Base-by-base conservation (phyloP, 768 basidiomycete genomes). In the Leccinum obscurum region DNA sequence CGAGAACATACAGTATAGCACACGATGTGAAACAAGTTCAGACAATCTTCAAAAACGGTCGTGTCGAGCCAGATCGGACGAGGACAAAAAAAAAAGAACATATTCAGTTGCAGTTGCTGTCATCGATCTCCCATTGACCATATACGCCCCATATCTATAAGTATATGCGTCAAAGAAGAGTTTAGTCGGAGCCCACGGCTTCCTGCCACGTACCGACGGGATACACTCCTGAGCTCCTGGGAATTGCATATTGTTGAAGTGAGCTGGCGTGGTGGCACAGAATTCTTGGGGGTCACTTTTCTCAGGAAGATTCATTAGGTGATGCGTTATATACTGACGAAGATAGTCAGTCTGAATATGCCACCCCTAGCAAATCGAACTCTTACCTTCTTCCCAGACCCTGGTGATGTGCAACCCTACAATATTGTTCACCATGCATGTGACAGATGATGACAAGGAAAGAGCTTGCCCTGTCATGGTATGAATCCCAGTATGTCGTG, bases 261-360 rank as follows among this genome's bases (percentile, higher is more conserved):
- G 15, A 7, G 56, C 56, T 3, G 75, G 75, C 0, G 75, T 77
- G 1, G 76, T 74, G 3, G 73, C 72, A 54, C 75, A 76, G 56
- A 77, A 75, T n/a, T 70, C 66, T 14, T 39, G 59, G 71, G 72
- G 77, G 22, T 75, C 65, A 20, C 62, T 60, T 13, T 64, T 60
- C 9, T 52, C 13, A 0, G 67, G 73, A 11, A 77, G 56, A 34
- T 72, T 67, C 50, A 62, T 59, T 6, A 77, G 55, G n/a, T 65
- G 66, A 6, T 72, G 68, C 15, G 70, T 68, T 44, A 72, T 60
- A 34, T 62, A 62, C 75, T 77, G 49, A 10, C 17, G 11, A 14
- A 15, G 50, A 20, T 13, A 6, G 48, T 70, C 46, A 61, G 56
- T 30, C 2, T 30, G 26, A 26, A 26, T 26, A 4, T 13, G 44